phyloP scores from a whole-genome alignment of 495 filamentous ascomycete species.

The Hypoxylon subgilvum region DNA sequence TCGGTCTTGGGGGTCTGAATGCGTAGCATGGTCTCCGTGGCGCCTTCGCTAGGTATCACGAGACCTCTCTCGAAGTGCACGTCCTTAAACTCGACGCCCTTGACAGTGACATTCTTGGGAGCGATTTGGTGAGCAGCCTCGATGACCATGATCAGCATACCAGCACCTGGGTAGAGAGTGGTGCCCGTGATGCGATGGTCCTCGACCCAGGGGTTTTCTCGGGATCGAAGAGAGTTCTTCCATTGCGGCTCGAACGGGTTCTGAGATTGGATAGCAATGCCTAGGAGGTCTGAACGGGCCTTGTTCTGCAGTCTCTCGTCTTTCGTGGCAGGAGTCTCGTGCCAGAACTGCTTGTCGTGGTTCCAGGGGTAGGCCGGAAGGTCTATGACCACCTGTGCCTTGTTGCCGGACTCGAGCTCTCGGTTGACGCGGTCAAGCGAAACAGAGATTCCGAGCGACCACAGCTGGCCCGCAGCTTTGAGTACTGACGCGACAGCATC shows the following conservation, averaged over 20 bases:
- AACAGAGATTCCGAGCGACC: slow-evolving; percentile 51
- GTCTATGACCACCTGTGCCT: slow-evolving; percentile 39
- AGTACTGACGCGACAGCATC: slow-evolving; percentile 41
- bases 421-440: slow-evolving; percentile 41
- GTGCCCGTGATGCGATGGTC: slow-evolving; percentile 48
- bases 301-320: slow-evolving; percentile 51
- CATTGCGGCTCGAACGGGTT: slow-evolving; percentile 49
- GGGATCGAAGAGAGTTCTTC: slow-evolving; percentile 45
- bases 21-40: no score
- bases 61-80: no score
- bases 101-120: no score
- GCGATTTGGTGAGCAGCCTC: slow-evolving; percentile 54
- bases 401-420: slow-evolving; percentile 20
- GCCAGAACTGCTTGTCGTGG: slow-evolving; percentile 48
- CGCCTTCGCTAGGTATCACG: no score
- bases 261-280: slow-evolving; percentile 40
- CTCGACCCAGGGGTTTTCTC: slow-evolving; percentile 52
- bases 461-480: slow-evolving; percentile 42
- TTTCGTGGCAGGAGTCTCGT: slow-evolving; percentile 45
- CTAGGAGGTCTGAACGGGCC: slow-evolving; percentile 54
- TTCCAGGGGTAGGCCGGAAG: slow-evolving; percentile 50
- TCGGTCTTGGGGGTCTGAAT: no score
- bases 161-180: slow-evolving; percentile 55
- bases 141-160: slow-evolving; percentile 54
- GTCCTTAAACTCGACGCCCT: no score